Conservation (phyloP, 495 filamentous ascomycete genomes). For the Achaetomiella virescens region DNA sequence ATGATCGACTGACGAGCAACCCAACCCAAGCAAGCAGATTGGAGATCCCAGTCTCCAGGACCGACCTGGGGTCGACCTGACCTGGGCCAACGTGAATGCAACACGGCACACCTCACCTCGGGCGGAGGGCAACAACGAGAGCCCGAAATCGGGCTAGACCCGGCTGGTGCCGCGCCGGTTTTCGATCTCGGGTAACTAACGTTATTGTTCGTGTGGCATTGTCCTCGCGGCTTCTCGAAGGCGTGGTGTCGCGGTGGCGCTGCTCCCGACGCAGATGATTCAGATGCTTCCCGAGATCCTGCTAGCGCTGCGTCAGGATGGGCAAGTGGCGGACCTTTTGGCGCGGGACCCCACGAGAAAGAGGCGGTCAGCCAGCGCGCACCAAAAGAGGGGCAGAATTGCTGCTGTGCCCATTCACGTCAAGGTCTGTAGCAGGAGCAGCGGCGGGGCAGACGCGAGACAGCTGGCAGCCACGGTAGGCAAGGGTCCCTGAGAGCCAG, state of each 20-base stretch:
- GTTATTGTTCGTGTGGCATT: background rate
- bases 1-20: background rate
- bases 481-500: too few species aligned
- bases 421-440: background rate
- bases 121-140: background rate
- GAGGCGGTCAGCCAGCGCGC: slow-evolving; percentile 3
- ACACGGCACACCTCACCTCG: background rate
- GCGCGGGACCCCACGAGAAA: background rate
- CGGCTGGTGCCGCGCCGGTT: background rate
- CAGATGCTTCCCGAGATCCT: background rate
- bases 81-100: background rate
- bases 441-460: too few species aligned
- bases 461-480: too few species aligned
- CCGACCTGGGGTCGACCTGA: too few species aligned
- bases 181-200: background rate
- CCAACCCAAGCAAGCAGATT: too few species aligned
- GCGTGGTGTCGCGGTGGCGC: too few species aligned
- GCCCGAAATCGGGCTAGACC: slow-evolving; percentile 1
- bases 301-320: background rate
- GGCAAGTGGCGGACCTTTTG: background rate
- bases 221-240: too few species aligned
- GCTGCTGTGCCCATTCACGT: background rate
- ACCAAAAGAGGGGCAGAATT: slow-evolving; percentile 2
- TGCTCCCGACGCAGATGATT: too few species aligned
- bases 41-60: too few species aligned